Percentiles rank a stretch among this genome's conserved stretches.
These are phyloP conservation scores for Lecanosticta acicola DNA, from an alignment of 2,329 filamentous ascomycete species.

Conservation along the genomic window DNA sequence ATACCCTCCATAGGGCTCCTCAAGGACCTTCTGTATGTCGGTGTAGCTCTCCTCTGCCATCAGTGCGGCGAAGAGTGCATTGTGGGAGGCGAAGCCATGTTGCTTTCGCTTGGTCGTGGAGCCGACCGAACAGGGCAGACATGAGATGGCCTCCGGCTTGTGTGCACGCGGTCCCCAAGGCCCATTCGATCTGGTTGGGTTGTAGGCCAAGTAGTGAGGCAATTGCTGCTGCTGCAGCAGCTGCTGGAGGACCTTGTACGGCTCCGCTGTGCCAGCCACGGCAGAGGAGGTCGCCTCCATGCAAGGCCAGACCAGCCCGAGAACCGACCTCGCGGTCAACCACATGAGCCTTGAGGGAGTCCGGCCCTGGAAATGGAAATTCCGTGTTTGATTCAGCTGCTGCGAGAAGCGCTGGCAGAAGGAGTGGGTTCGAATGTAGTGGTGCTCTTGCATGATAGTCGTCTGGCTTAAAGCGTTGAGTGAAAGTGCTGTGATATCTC, in stretches of 20 bases:
- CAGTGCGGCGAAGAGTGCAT: conserved; percentile 38
- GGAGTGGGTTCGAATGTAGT: conserved; percentile 8
- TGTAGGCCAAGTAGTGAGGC: conserved; percentile 5
- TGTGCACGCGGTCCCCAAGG: conserved; percentile 8
- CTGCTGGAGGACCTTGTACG: conserved; percentile 6
- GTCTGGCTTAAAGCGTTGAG: conserved; percentile 9
- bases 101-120: conserved; percentile 44
- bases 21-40: conserved; percentile 41
- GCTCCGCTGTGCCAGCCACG: conserved; percentile 11
- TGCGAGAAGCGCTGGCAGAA: conserved; percentile 6
- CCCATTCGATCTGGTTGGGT: conserved; percentile 7
- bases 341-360: conserved; percentile 8
- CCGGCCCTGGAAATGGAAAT: conserved; percentile 3
- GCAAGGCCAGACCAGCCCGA: conserved; percentile 9
- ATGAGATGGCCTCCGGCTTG: conserved; percentile 26
- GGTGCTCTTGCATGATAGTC: conserved; percentile 9
- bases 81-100: conserved; percentile 43
- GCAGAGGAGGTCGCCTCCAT: conserved; percentile 7
- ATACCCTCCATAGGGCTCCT: conserved; percentile 41
- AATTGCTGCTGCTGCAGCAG: conserved; percentile 4
- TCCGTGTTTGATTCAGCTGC: conserved; percentile 2
- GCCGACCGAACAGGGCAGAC: conserved; percentile 41
- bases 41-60: conserved; percentile 37
- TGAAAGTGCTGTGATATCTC: conserved; percentile 10
- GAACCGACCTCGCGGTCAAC: conserved; percentile 10